Evolutionary conservation across 164 flowering plant genomes (phyloP).

Genomic region (Aristolochia californica): DNA sequence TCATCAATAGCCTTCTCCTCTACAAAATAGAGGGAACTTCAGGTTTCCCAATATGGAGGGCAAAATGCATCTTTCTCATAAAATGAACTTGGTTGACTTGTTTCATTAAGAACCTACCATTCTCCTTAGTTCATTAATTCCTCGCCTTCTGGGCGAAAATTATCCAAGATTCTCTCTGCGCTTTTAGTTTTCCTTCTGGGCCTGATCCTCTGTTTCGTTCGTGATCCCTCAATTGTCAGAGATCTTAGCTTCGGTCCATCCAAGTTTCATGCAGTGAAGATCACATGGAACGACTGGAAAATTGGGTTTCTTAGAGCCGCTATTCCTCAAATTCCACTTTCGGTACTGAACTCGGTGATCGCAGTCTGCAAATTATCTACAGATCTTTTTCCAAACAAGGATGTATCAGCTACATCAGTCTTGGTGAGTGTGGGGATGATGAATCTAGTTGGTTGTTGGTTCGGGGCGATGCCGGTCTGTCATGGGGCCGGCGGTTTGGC

Average conservation of each 20-base stretch:
- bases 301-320: constrained; percentile 65
- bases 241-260: constrained; percentile 64
- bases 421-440: constrained; percentile 69
- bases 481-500: constrained; percentile 88
- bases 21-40: no score
- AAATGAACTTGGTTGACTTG: no score
- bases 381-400: constrained; percentile 64
- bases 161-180: constrained; percentile 60
- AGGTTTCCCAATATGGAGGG: no score
- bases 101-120: no score
- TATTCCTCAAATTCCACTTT: constrained; percentile 78
- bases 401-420: constrained; percentile 50
- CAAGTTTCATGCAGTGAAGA: constrained; percentile 31
- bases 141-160: constrained; percentile 1
- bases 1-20: no score
- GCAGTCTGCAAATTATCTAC: constrained; percentile 72
- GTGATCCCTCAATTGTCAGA: constrained; percentile 49
- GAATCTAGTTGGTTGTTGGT: constrained; percentile 85
- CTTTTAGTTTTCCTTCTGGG: constrained; percentile 57
- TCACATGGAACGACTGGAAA: constrained; percentile 74
- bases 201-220: constrained; percentile 46
- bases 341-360: constrained; percentile 68
- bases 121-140: no score
- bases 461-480: constrained; percentile 85
- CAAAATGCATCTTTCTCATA: no score